Evolutionary conservation across 2,329 filamentous ascomycete species (phyloP).

Genomic region (Penicillium crustosum): DNA sequence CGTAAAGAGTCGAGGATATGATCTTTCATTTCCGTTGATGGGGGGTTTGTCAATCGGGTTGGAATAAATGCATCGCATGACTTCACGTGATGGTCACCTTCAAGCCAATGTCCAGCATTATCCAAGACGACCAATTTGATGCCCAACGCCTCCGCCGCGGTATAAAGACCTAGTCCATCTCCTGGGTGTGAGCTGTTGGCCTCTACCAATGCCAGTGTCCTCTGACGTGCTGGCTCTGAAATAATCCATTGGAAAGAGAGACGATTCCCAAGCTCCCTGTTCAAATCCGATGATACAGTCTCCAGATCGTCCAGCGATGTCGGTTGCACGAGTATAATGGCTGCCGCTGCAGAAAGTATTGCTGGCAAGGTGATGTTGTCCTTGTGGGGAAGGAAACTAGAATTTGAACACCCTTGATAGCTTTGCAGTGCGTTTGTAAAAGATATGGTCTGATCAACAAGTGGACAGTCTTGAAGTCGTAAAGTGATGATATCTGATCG

Average conservation of each 20-base stretch:
- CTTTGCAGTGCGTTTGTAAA: not conserved
- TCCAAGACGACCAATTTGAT: not conserved
- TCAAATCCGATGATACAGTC: not conserved
- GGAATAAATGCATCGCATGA: not conserved
- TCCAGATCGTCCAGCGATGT: not conserved
- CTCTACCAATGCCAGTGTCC: not conserved
- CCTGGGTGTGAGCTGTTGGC: not conserved
- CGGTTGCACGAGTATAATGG: not conserved
- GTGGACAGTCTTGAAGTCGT: not conserved
- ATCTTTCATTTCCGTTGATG: not conserved
- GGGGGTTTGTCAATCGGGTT: not conserved
- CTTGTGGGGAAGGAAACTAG: not conserved
- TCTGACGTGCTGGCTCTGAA: not conserved
- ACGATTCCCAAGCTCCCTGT: not conserved
- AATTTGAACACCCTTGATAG: not conserved
- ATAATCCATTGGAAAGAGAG: not conserved
- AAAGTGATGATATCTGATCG: not conserved
- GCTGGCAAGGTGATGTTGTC: not conserved
- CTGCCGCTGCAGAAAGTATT: not conserved
- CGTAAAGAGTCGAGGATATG: not conserved
- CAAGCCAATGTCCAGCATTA: not conserved
- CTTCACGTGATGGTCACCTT: not conserved
- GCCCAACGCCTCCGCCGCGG: not conserved
- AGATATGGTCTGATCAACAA: not conserved
- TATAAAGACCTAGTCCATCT: not conserved